Evolutionary conservation across 1,139 yeast species (phyloP).

Genomic region (Yamadazyma atlantica): DNA sequence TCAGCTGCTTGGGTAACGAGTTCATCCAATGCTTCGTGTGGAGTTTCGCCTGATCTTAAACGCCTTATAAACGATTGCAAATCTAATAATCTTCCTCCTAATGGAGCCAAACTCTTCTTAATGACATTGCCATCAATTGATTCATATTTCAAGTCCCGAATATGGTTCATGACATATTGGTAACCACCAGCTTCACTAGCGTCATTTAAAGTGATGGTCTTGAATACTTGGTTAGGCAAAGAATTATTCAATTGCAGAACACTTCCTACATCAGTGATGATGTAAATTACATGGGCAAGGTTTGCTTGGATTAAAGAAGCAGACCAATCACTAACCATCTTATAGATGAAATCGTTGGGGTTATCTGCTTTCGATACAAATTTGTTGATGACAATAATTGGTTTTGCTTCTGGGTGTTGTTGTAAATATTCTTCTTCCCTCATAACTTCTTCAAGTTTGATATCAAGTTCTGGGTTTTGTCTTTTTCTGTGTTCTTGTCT

Average conservation of each 20-base stretch:
- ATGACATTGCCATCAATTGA: conserved; percentile 39
- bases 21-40: conserved; percentile 71
- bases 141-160: conserved; percentile 29
- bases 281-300: conserved; percentile 83
- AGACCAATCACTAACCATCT: conserved; percentile 86
- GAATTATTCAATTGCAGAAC: conserved; percentile 65
- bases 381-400: conserved; percentile 81
- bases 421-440: conserved; percentile 83
- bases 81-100: conserved; percentile 95
- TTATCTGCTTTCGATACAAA: conserved; percentile 57
- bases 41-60: conserved; percentile 81
- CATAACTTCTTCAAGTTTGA: conserved; percentile 26
- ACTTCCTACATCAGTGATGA: conserved; percentile 84
- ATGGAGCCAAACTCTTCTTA: conserved; percentile 54
- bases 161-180: conserved; percentile 65
- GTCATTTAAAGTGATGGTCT: conserved; percentile 72
- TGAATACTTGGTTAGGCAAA: conserved; percentile 85
- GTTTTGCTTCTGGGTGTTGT: conserved; percentile 83
- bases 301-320: conserved; percentile 72
- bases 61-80: conserved; percentile 88
- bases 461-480: conserved; percentile 12
- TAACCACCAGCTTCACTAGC: conserved; percentile 73
- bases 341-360: conserved; percentile 64
- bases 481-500: conserved; percentile 15
- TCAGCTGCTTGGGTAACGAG: conserved; percentile 84